Base-by-base conservation (phyloP, 2,329 filamentous ascomycete species). In the Penicillium sp. region DNA sequence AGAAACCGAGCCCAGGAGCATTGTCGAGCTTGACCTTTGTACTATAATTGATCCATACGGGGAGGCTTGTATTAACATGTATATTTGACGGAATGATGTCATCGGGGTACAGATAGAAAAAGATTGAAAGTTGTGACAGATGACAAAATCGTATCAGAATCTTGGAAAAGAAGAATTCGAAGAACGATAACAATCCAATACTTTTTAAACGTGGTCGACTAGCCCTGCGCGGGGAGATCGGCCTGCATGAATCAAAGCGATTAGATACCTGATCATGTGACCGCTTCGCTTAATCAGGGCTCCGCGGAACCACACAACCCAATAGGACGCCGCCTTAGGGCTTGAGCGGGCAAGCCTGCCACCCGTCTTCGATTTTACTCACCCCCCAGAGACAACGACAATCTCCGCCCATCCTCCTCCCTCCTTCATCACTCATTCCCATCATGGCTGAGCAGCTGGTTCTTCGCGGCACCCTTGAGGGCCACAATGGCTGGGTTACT, bases 401-500 rank as follows among this genome's bases (percentile, higher is more conserved):
- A 69, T 68, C 71, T 75, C 71, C 70, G 71, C 71, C 72, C 71
- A 67, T 70, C 68, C 64, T 67, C 43, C 66, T 71, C 71, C 67
- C 67, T 67, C 67, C 64, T 69, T 68, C 67, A 71, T 71, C 70
- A 67, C 68, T 68, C 70, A 74, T 67, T 72, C 69, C 70, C 67
- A 76, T 75, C 76, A 94, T 94, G 90, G 88, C 89, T 85, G 90
- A 94, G 86, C 89, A 93, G 86, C 85, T 94, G 80, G 91, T 95
- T 84, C 89, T 94, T 82, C 92, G 93, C 85, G 91, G 91, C 80
- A 94, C 90, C 85, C 90, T 96, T 80, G 91, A 94, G 89, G 93
- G 93, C 88, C 93, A 97, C 88, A 94, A 90, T 86, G 93, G 93
- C 86, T 97, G 93, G 93, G 93, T 97, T 83, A 97, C 93, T 82